Evolutionary conservation across 352 stramenopile species (phyloP).

Genomic region (Hyaloperonospora arabidopsidis): DNA sequence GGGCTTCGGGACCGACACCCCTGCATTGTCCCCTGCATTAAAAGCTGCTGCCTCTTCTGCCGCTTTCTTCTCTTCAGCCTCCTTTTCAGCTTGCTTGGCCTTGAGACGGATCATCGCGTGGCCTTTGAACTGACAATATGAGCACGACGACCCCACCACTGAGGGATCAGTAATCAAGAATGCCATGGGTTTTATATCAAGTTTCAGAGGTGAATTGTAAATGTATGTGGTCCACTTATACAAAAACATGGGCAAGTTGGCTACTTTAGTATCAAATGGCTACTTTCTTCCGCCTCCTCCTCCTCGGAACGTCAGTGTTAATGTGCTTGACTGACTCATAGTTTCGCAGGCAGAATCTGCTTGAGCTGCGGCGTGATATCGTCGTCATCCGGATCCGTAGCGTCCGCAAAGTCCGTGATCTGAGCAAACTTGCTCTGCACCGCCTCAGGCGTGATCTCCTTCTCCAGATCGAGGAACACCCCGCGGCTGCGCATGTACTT

Average conservation of each 20-base stretch:
- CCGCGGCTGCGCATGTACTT: conserved; percentile 70
- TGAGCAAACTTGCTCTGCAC: conserved; percentile 67
- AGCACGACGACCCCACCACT: no score
- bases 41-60: conserved; percentile 18
- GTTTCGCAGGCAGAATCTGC: conserved; percentile 66
- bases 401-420: conserved; percentile 71
- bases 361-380: conserved; percentile 73
- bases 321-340: conserved; percentile 31
- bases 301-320: no score
- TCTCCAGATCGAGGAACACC: conserved; percentile 61
- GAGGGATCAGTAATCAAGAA: no score
- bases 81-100: conserved; percentile 83
- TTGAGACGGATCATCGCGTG: conserved; percentile 67
- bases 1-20: conserved; percentile 33
- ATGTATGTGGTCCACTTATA: no score
- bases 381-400: conserved; percentile 69
- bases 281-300: no score
- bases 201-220: no score
- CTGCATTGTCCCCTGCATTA: conserved; percentile 14
- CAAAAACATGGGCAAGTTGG: no score
- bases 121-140: no score
- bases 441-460: conserved; percentile 65
- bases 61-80: conserved; percentile 59
- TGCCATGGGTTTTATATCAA: no score
- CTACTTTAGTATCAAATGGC: no score